Conservation (phyloP, 768 basidiomycete species). For the Psilocybe cyanescens region DNA sequence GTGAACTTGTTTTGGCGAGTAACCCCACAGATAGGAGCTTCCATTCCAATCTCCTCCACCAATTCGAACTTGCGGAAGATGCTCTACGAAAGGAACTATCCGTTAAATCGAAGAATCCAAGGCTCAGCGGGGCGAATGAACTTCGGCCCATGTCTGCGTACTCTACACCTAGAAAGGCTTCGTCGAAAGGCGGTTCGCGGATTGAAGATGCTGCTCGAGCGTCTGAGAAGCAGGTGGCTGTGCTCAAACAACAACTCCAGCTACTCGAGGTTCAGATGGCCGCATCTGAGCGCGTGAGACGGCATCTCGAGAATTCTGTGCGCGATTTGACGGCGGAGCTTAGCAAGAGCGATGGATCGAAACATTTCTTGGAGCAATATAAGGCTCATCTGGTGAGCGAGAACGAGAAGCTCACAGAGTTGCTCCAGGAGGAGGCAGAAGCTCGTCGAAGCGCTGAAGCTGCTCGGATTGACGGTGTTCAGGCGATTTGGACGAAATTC, state of each 20-base stretch:
- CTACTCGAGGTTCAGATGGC: conserved; percentile 70
- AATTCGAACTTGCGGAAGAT: conserved; percentile 65
- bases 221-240: conserved; percentile 49
- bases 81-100: conserved; percentile 56
- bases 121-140: conserved; percentile 36
- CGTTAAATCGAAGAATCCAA: conserved; percentile 36
- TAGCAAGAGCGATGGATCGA: conserved; percentile 68
- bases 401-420: conserved; percentile 54
- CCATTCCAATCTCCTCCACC: conserved; percentile 62
- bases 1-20: conserved; percentile 61
- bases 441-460: conserved; percentile 64
- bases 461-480: conserved; percentile 65
- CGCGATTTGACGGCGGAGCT: conserved; percentile 63
- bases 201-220: conserved; percentile 21
- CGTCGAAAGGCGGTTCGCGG: conserved; percentile 15
- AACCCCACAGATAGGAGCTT: conserved; percentile 63
- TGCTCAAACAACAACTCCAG: conserved; percentile 66
- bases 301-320: conserved; percentile 63
- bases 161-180: conserved; percentile 46
- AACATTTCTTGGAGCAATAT: conserved; percentile 61
- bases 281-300: conserved; percentile 67
- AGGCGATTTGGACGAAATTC: conserved; percentile 70
- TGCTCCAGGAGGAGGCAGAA: conserved; percentile 66
- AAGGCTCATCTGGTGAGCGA: conserved; percentile 59
- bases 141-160: conserved; percentile 44